These are phyloP conservation scores for Metschnikowia chrysomelidarum DNA, from an alignment of 805 yeast species.

Conservation along the genomic window DNA sequence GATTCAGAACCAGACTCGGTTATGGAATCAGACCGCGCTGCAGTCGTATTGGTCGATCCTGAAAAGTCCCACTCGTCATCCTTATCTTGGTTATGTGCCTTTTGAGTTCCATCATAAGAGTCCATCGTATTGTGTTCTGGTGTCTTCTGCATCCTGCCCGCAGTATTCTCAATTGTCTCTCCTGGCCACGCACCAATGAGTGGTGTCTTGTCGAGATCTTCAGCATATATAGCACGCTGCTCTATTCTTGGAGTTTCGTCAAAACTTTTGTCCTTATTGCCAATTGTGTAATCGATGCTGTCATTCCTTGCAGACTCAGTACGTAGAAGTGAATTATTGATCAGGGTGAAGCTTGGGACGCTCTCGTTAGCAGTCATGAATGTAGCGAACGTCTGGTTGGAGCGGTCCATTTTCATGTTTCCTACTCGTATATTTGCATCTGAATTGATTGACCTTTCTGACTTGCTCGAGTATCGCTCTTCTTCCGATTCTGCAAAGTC, in stretches of 20 bases:
- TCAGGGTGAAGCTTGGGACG: conserved; percentile 33
- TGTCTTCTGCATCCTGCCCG: neutral
- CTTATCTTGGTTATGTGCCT: too few relatives aligned
- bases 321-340: conserved; percentile 31
- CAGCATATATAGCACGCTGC: conserved; percentile 6
- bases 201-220: conserved; percentile 32
- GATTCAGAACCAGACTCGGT: too few relatives aligned
- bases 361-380: conserved; percentile 27
- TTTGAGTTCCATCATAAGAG: too few relatives aligned
- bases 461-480: conserved; percentile 1
- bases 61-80: too few relatives aligned
- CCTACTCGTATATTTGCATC: too few relatives aligned
- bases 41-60: too few relatives aligned
- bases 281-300: neutral
- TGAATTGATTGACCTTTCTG: too few relatives aligned
- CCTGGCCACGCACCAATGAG: conserved; percentile 17
- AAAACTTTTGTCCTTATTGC: conserved; percentile 27
- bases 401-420: conserved; percentile 11
- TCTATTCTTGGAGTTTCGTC: conserved; percentile 35
- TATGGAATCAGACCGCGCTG: too few relatives aligned
- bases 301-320: conserved; percentile 15
- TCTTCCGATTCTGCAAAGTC: conserved; percentile 11
- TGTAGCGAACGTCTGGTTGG: conserved; percentile 26
- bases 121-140: neutral
- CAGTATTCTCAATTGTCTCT: neutral